These are phyloP conservation scores for Chaetomiaceae sp. DNA, from an alignment of 2,329 filamentous ascomycete genomes.

Conservation along the genomic window DNA sequence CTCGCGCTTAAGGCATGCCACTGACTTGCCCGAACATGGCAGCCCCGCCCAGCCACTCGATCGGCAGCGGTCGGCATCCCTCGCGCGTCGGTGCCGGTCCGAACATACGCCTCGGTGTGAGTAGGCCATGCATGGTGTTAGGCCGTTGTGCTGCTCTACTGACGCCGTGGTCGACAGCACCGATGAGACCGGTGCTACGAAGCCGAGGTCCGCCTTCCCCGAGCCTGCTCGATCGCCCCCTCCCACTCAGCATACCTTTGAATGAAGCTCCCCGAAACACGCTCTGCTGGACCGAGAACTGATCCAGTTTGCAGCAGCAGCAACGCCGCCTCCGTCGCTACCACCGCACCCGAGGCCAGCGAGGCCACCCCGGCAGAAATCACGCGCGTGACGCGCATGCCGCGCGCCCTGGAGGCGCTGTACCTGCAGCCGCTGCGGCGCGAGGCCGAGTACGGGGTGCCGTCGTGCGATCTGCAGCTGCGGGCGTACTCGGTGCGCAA, in stretches of 20 bases:
- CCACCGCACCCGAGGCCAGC: neutral
- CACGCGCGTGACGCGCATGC: conserved; percentile 46
- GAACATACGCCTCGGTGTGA: conserved; percentile 24
- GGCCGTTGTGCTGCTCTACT: conserved; percentile 2
- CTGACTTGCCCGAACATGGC: conserved; percentile 9
- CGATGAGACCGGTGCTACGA: neutral
- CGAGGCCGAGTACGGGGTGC: conserved; percentile 66
- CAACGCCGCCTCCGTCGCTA: neutral
- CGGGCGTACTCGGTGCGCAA: conserved; percentile 87
- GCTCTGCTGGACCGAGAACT: no score
- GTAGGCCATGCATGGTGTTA: conserved; percentile 1
- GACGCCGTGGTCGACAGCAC: conserved; percentile 4
- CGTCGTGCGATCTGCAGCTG: conserved; percentile 84
- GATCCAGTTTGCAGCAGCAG: neutral
- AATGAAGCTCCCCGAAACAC: no score
- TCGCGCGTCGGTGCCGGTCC: conserved; percentile 20
- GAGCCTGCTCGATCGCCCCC: no score
- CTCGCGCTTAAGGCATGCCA: neutral
- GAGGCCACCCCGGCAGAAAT: neutral
- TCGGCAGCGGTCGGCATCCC: conserved; percentile 14
- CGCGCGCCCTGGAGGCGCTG: conserved; percentile 75
- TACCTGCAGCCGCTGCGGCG: conserved; percentile 81
- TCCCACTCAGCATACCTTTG: no score
- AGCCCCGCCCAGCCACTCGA: conserved; percentile 24
- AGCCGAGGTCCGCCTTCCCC: conserved; percentile 5